These are phyloP conservation scores for Ambrosia artemisiifolia DNA, from an alignment of 129 eudicot genomes.

Conservation along the genomic window DNA sequence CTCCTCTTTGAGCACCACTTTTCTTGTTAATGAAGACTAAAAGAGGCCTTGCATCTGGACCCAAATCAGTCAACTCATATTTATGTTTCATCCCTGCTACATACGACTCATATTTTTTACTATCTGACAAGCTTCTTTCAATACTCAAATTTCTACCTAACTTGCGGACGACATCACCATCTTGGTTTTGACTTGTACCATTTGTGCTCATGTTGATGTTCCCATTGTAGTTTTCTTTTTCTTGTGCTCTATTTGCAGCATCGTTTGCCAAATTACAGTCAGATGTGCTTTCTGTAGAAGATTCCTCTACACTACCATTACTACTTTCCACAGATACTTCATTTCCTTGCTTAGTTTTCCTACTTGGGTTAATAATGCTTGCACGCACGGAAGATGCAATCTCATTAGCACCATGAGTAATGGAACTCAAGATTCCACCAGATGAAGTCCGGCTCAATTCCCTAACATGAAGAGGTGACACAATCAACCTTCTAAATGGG, in stretches of 20 bases:
- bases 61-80: constrained; percentile 75
- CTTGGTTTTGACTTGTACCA: constrained; percentile 38
- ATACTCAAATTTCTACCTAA: constrained; percentile 46
- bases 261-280: constrained; percentile 38
- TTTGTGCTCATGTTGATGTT: constrained; percentile 25
- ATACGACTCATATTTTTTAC: constrained; percentile 59
- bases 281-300: constrained; percentile 46
- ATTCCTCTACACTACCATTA: constrained; percentile 41
- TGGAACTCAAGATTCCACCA: constrained; percentile 78
- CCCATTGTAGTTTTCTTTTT: constrained; percentile 50
- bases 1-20: constrained; percentile 94
- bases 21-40: constrained; percentile 86
- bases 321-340: constrained; percentile 43
- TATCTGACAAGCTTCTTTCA: constrained; percentile 56
- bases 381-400: constrained; percentile 96
- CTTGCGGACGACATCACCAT: constrained; percentile 37
- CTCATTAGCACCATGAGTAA: constrained; percentile 94
- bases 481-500: constrained; percentile 68
- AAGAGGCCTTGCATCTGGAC: constrained; percentile 87
- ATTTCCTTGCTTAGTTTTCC: constrained; percentile 54
- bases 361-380: constrained; percentile 84
- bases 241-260: constrained; percentile 45
- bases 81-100: constrained; percentile 49
- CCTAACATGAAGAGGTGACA: constrained; percentile 79
- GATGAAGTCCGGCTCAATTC: constrained; percentile 53